A percentile compares a stretch with the other conserved stretches of the same genome.
phyloP scores from a whole-genome alignment of 2,329 filamentous ascomycete species.

The Aspergillus flavus region DNA sequence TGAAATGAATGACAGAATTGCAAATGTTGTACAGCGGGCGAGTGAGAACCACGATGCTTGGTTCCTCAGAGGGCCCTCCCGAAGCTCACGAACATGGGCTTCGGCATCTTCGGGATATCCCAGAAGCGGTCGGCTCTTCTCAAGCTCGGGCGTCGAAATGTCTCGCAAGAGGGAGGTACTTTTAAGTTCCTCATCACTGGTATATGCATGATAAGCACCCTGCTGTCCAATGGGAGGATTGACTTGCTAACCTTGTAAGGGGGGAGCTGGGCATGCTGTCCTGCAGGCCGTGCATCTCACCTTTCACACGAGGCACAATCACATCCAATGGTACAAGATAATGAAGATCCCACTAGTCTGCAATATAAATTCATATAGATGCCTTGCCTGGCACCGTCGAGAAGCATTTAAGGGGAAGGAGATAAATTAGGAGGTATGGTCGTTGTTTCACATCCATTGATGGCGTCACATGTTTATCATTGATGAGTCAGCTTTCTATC shows the following conservation, averaged over 20 bases:
- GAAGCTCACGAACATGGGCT: background rate
- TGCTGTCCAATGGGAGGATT: background rate
- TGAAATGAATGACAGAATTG: constrained; percentile 10
- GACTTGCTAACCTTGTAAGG: constrained; percentile 14
- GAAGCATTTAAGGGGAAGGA: background rate
- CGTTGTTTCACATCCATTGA: background rate
- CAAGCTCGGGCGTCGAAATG: constrained; percentile 4
- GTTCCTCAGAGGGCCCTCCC: background rate
- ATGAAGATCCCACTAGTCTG: background rate
- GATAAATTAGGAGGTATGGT: background rate
- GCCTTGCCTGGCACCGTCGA: background rate
- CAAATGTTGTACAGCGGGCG: constrained; percentile 9
- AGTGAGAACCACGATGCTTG: constrained; percentile 11
- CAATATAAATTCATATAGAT: background rate
- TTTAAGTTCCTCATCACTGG: constrained; percentile 14
- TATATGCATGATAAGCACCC: background rate
- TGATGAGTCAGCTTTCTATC: background rate
- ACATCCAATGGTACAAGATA: background rate
- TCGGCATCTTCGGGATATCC: constrained; percentile 3
- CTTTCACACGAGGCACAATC: background rate
- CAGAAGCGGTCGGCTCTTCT: constrained; percentile 10
- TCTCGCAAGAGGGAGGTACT: constrained; percentile 10
- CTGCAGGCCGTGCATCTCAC: constrained; percentile 12
- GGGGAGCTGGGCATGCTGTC: constrained; percentile 11
- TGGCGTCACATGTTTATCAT: background rate